These are phyloP conservation scores for Dalbergia cultrata DNA, from an alignment of 306 rosid species.

Conservation along the genomic window DNA sequence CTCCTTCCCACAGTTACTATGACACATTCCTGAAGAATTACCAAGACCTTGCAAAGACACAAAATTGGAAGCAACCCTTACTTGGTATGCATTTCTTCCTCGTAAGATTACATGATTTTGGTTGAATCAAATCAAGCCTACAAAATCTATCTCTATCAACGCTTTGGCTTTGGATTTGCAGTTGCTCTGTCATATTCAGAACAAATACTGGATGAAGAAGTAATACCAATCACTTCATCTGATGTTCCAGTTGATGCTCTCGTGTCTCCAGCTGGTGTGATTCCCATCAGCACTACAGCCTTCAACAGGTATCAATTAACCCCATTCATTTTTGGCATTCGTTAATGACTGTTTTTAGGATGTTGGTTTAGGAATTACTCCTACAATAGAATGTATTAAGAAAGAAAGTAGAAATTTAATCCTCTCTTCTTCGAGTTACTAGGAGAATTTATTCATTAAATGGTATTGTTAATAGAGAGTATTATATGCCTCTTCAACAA, in stretches of 20 bases:
- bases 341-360: not conserved
- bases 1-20: constrained; percentile 65
- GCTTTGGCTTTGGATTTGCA: constrained; percentile 55
- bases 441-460: not conserved
- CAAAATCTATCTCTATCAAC: constrained; percentile 14
- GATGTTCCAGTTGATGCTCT: constrained; percentile 84
- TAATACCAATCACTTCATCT: constrained; percentile 69
- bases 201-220: constrained; percentile 87
- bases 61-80: constrained; percentile 88
- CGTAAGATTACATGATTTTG: constrained; percentile 8
- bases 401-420: not conserved
- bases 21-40: constrained; percentile 87
- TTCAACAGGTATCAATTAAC: constrained; percentile 63
- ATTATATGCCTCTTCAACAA: not conserved
- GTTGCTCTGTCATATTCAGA: constrained; percentile 85
- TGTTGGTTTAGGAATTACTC: not conserved
- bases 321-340: constrained; percentile 31
- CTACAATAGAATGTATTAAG: constrained; percentile 23
- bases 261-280: constrained; percentile 79
- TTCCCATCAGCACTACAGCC: constrained; percentile 79
- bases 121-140: constrained; percentile 27
- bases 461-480: not conserved
- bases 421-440: constrained; percentile 12
- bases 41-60: constrained; percentile 74
- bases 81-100: constrained; percentile 63